These are phyloP conservation scores for Taphrina communis DNA, from an alignment of 1,139 yeast genomes.

Conservation along the genomic window DNA sequence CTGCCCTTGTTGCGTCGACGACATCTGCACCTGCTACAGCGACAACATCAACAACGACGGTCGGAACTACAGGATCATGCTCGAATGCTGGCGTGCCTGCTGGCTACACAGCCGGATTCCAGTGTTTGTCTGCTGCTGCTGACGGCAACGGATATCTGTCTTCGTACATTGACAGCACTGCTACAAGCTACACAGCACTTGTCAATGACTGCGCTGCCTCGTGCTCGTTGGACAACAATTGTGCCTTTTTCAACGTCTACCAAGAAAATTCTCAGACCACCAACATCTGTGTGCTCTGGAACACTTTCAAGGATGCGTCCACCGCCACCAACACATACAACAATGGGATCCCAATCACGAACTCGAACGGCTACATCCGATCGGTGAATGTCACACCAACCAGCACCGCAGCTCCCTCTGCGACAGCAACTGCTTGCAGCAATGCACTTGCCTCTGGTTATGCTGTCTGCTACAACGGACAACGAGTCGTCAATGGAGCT, in stretches of 20 bases:
- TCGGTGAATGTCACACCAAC: background rate
- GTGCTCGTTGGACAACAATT: background rate
- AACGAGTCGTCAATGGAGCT: slow-evolving; percentile 7
- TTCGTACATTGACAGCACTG: slow-evolving; percentile 1
- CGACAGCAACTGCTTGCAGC: slow-evolving; percentile 12
- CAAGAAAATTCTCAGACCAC: background rate
- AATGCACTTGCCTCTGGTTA: slow-evolving; percentile 16
- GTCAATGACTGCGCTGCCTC: slow-evolving; percentile 9
- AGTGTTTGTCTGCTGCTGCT: slow-evolving; percentile 6
- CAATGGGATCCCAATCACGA: slow-evolving; percentile 2
- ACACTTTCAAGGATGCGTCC: background rate
- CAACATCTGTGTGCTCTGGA: slow-evolving; percentile 23
- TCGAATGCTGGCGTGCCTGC: background rate
- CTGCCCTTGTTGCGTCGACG: background rate
- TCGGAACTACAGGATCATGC: slow-evolving; percentile 1
- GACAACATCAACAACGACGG: background rate
- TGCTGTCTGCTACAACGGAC: slow-evolving; percentile 14
- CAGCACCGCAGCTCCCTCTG: background rate
- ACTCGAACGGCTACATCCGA: slow-evolving; percentile 6
- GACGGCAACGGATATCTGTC: slow-evolving; percentile 10
- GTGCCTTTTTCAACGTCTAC: slow-evolving; percentile 21
- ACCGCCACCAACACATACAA: slow-evolving; percentile 16
- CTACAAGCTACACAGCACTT: background rate
- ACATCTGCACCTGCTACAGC: background rate
- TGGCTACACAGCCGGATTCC: background rate